Conservation (phyloP, 1,284 basidiomycete genomes). For the Coriolopsis trogii region DNA sequence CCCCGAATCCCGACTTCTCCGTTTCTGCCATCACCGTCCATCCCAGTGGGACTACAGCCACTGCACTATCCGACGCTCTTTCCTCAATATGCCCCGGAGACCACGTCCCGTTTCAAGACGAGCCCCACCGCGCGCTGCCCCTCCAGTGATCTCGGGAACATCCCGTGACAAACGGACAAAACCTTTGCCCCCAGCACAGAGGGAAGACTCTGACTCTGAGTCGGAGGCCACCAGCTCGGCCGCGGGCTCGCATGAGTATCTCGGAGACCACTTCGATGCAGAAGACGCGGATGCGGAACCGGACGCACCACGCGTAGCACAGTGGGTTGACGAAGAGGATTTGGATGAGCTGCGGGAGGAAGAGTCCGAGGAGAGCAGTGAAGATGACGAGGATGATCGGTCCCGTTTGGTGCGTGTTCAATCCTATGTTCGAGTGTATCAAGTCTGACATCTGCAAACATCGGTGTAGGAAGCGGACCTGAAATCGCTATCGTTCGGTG, state of each 20-base stretch:
- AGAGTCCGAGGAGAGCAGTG: constrained; percentile 18
- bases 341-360: constrained; percentile 30
- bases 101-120: constrained; percentile 32
- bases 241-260: constrained; percentile 2
- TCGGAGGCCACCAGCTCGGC: constrained; percentile 15
- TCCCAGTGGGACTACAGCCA: not conserved
- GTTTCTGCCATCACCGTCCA: no score
- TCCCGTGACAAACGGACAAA: no score
- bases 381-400: constrained; percentile 24
- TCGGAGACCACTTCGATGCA: constrained; percentile 8
- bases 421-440: no score
- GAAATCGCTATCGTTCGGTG: constrained; percentile 62
- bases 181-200: not conserved
- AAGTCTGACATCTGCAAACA: no score
- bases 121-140: constrained; percentile 12
- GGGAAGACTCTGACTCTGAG: constrained; percentile 9
- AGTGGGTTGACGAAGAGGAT: constrained; percentile 41
- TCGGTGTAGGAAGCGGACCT: constrained; percentile 48
- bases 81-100: constrained; percentile 32
- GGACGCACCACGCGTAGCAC: constrained; percentile 34
- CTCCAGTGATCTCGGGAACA: no score
- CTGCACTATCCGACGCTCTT: not conserved
- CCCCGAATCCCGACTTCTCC: no score
- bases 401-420: constrained; percentile 24
- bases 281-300: constrained; percentile 29